phyloP scores from a whole-genome alignment of 164 flowering plant species.

The grape (Vitis vinifera) region ASM3070453v1 NC_081811.1:5199001-5199500 shows the following conservation, averaged over 20 bases:
- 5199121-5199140: too few species aligned
- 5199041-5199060: too few species aligned
- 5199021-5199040: too few species aligned
- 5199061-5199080: too few species aligned
- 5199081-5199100: too few species aligned
- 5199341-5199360: background rate
- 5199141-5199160: too few species aligned
- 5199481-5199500: too few species aligned
- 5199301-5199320: background rate
- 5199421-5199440: background rate
- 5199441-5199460: background rate
- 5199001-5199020: too few species aligned
- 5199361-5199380: background rate
- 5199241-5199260: background rate
- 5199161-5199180: too few species aligned
- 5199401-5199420: background rate
- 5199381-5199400: background rate
- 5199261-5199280: background rate
- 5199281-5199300: background rate
- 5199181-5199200: too few species aligned
- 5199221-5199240: background rate
- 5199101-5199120: too few species aligned
- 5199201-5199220: background rate
- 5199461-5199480: too few species aligned
- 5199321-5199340: background rate